Conservation (phyloP, 805 yeast species). For the Hanseniaspora hatyaiensis region DNA sequence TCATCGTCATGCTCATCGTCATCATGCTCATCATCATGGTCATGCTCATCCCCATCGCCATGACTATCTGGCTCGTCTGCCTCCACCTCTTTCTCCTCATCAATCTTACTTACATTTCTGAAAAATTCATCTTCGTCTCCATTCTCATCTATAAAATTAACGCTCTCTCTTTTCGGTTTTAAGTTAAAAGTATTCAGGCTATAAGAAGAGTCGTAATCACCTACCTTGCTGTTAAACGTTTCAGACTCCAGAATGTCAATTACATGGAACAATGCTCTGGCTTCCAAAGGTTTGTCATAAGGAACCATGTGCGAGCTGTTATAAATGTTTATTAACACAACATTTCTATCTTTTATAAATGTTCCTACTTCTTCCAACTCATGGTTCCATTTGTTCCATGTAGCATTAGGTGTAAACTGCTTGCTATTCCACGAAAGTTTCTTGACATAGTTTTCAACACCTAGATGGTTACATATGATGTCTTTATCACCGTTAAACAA, state of each 20-base stretch:
- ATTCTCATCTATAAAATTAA: background rate
- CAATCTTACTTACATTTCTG: background rate
- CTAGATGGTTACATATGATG: conserved; percentile 71
- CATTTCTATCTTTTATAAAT: conserved; percentile 48
- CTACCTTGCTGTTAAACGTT: background rate
- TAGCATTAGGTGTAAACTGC: conserved; percentile 27
- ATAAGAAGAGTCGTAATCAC: background rate
- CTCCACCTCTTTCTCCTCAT: background rate
- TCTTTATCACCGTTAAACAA: conserved; percentile 83
- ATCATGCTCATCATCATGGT: background rate
- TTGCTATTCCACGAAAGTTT: conserved; percentile 55
- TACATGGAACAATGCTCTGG: conserved; percentile 61
- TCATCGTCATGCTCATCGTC: no score
- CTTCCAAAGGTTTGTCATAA: conserved; percentile 56
- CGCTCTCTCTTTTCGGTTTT: background rate
- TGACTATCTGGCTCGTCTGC: background rate
- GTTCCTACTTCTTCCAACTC: conserved; percentile 35
- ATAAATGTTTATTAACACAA: conserved; percentile 62
- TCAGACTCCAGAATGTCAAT: conserved; percentile 3
- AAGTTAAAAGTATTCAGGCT: conserved; percentile 1
- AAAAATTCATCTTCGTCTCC: background rate
- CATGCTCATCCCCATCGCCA: no score
- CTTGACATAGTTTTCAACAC: conserved; percentile 56
- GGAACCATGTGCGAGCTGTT: conserved; percentile 94
- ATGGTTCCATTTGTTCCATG: conserved; percentile 21